Evolutionary conservation across 805 yeast genomes (phyloP).

Genomic region (Kodamaea neixiangensis): DNA sequence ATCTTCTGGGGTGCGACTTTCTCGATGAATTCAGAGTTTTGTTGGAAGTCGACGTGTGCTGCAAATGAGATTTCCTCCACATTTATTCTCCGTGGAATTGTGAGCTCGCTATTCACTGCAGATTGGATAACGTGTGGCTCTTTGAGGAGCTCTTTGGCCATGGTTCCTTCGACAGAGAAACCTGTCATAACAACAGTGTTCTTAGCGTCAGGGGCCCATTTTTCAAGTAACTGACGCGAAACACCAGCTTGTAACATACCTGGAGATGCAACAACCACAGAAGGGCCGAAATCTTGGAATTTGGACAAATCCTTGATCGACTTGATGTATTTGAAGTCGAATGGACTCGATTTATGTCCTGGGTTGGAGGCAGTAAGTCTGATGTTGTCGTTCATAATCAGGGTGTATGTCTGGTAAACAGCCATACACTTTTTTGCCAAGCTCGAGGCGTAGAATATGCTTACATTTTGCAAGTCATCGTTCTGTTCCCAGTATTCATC

Average conservation of each 20-base stretch:
- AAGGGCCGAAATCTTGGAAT: slow-evolving; percentile 92
- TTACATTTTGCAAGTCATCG: slow-evolving; percentile 77
- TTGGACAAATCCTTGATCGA: slow-evolving; percentile 77
- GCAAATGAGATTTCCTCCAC: slow-evolving; percentile 97
- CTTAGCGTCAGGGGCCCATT: slow-evolving; percentile 97
- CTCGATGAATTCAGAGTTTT: slow-evolving; percentile 89
- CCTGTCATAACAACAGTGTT: slow-evolving; percentile 90
- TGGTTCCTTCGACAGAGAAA: slow-evolving; percentile 96
- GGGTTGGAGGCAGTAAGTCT: slow-evolving; percentile 53
- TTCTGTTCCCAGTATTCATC: slow-evolving; percentile 94
- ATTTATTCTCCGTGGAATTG: slow-evolving; percentile 81
- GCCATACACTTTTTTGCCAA: slow-evolving; percentile 96
- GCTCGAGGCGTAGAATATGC: slow-evolving; percentile 87
- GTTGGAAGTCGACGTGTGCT: slow-evolving; percentile 98
- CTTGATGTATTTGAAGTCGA: slow-evolving; percentile 82
- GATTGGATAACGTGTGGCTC: slow-evolving; percentile 94
- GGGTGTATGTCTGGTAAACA: slow-evolving; percentile 93
- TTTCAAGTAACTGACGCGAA: slow-evolving; percentile 84
- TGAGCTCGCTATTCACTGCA: slow-evolving; percentile 71
- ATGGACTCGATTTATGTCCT: slow-evolving; percentile 63
- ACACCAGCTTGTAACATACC: slow-evolving; percentile 98
- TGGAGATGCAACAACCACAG: slow-evolving; percentile 95
- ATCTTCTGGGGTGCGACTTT: slow-evolving; percentile 81
- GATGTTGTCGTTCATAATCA: slow-evolving; percentile 95
- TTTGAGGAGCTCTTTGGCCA: slow-evolving; percentile 86